Conservation (phyloP, 768 basidiomycete species). For the Chalciporus chontae region DNA sequence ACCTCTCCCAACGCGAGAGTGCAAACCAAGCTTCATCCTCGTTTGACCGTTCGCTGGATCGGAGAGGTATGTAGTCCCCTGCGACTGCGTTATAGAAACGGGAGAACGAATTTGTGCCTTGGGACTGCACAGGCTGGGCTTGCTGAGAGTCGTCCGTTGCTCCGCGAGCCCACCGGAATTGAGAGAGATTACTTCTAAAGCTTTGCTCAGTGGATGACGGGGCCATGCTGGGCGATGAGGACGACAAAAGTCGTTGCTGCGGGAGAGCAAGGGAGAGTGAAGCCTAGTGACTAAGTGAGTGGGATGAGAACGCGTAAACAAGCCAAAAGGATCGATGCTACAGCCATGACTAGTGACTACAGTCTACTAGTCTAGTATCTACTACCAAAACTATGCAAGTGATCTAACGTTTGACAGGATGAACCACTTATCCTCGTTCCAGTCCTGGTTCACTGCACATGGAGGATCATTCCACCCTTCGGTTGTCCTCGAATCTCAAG, state of each 20-base stretch:
- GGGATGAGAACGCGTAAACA: too few relatives aligned
- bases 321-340: too few relatives aligned
- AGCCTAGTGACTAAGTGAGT: too few relatives aligned
- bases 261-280: not conserved
- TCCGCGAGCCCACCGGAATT: conserved; percentile 84
- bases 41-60: conserved; percentile 76
- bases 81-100: conserved; percentile 86
- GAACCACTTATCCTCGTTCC: conserved; percentile 31
- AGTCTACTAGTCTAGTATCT: too few relatives aligned
- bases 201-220: conserved; percentile 49
- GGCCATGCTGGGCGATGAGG: conserved; percentile 5
- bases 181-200: conserved; percentile 73
- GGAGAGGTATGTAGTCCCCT: conserved; percentile 83
- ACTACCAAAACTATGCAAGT: too few relatives aligned
- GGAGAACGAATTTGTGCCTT: conserved; percentile 62
- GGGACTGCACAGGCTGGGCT: conserved; percentile 30
- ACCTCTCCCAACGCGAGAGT: conserved; percentile 92
- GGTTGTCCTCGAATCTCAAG: conserved; percentile 40
- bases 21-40: conserved; percentile 97
- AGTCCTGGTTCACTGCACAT: conserved; percentile 45
- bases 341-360: too few relatives aligned
- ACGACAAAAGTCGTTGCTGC: not conserved
- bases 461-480: conserved; percentile 52
- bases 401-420: not conserved
- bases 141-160: conserved; percentile 66